Evolutionary conservation across 148 eudicot species (phyloP).

Genomic region (Oxyria digyna): DNA sequence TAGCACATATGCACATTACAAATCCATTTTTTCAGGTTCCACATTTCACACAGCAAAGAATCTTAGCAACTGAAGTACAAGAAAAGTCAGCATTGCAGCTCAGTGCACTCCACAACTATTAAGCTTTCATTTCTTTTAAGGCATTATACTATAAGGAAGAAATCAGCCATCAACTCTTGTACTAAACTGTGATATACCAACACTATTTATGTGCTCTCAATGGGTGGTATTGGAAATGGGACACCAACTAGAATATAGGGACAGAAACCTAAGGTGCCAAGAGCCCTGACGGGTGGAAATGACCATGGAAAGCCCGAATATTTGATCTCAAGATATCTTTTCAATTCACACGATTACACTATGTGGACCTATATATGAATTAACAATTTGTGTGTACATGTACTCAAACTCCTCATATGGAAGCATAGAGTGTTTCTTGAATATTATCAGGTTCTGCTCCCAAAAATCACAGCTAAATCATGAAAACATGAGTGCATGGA

Average conservation of each 20-base stretch:
- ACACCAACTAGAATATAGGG: background rate
- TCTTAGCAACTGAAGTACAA: background rate
- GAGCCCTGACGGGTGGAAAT: background rate
- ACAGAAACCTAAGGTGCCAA: background rate
- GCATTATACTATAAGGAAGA: background rate
- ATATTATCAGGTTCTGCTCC: background rate
- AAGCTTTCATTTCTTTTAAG: background rate
- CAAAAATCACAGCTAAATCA: background rate
- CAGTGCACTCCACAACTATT: background rate
- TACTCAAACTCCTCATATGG: background rate
- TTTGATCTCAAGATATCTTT: background rate
- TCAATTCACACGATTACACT: background rate
- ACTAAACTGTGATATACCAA: background rate
- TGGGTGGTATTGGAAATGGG: background rate
- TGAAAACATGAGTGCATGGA: background rate
- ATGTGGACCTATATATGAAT: background rate
- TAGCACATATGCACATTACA: background rate
- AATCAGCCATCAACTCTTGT: constrained; percentile 1
- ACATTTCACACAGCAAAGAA: background rate
- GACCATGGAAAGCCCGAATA: background rate
- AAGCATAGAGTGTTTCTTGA: background rate
- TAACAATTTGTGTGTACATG: background rate
- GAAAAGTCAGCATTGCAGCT: background rate
- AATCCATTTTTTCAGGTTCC: background rate
- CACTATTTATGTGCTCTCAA: background rate